Percentiles rank a stretch among this genome's conserved stretches.
phyloP scores from a whole-genome alignment of 83 land plant genomes.

The Picea engelmannii region DNA sequence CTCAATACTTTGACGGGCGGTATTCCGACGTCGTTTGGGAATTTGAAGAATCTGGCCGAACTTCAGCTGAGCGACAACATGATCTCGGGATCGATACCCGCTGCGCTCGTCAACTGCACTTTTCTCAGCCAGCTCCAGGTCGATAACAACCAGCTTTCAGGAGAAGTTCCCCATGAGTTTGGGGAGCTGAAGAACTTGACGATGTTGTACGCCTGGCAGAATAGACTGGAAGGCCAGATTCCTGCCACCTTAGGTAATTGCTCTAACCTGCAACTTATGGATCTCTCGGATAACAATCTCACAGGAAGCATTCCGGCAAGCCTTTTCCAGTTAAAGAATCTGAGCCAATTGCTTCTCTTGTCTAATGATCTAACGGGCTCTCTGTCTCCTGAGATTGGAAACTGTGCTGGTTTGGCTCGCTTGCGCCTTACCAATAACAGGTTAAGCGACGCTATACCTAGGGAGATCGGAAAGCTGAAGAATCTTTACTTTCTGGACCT shows the following conservation, averaged over 20 bases:
- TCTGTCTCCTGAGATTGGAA: conserved; percentile 67
- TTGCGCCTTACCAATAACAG: conserved; percentile 51
- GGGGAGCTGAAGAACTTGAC: conserved; percentile 49
- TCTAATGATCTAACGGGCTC: conserved; percentile 65
- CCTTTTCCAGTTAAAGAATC: conserved; percentile 50
- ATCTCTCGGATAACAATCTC: conserved; percentile 67
- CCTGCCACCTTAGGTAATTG: conserved; percentile 57
- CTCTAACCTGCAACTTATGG: conserved; percentile 50
- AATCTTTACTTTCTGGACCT: conserved; percentile 63
- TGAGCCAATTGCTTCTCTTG: conserved; percentile 62
- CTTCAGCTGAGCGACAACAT: conserved; percentile 71
- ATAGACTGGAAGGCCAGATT: conserved; percentile 67
- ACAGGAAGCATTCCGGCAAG: conserved; percentile 68
- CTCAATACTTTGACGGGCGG: conserved; percentile 62
- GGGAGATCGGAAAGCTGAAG: conserved; percentile 47
- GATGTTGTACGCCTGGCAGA: conserved; percentile 57
- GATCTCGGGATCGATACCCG: conserved; percentile 71
- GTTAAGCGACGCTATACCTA: conserved; percentile 53
- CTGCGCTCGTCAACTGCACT: conserved; percentile 43
- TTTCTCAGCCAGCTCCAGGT: conserved; percentile 57
- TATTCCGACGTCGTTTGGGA: conserved; percentile 63
- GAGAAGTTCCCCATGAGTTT: conserved; percentile 62
- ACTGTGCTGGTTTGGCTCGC: conserved; percentile 54
- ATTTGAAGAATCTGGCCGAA: conserved; percentile 42
- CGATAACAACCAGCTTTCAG: conserved; percentile 78